Base-by-base conservation (phyloP, 1,139 yeast species). In the Yamadazyma trypodendri region DNA sequence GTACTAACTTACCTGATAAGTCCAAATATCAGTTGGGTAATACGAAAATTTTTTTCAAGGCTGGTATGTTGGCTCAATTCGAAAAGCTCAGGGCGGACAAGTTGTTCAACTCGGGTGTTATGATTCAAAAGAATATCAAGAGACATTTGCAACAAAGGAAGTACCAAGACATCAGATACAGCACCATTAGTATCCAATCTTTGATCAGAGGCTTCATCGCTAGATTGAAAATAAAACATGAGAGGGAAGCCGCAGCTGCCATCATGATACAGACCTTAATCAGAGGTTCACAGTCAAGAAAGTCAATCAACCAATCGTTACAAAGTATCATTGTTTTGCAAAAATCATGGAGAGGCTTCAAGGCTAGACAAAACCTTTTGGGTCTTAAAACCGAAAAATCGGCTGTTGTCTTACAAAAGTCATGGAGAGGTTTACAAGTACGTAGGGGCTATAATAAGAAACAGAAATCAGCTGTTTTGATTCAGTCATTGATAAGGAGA, bases 11-110 rank as follows among this genome's bases (percentile, higher is more conserved):
- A 36, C 75, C 80, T 23, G 84, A 83, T 49, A 68, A 68, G 35
- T 70, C 72, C 36, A 86, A 84, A 54, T 90, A 84, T 58, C 97
- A 92, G 63, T 72, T 87, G 46, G 94, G 94, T 65, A 77, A 81
- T 52, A 85, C 96, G 28, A 92, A 92, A 61, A 88, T 92, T 34
- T 92, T 92, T 64, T 92, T 92, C 72, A 89, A 90, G 60, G 95
- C 97, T 27, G 98, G 98, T 54, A 88, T 92, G 73, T 74, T 92
- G 56, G 98, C 97, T 14, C 84, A 83, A 49, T 77, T 92, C 48
- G 98, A 92, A 64, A 88, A 88, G 50, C 65, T 84, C 52, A 81
- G 97, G 60, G 67, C 88, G 18, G 88, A 84, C 50, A 85, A 88
- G 52, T 75, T 89, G 46, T 77, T 77, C 55, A 76, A 67, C 40